phyloP scores from a whole-genome alignment of 495 filamentous ascomycete genomes.

The Filosporella fistucella region DNA sequence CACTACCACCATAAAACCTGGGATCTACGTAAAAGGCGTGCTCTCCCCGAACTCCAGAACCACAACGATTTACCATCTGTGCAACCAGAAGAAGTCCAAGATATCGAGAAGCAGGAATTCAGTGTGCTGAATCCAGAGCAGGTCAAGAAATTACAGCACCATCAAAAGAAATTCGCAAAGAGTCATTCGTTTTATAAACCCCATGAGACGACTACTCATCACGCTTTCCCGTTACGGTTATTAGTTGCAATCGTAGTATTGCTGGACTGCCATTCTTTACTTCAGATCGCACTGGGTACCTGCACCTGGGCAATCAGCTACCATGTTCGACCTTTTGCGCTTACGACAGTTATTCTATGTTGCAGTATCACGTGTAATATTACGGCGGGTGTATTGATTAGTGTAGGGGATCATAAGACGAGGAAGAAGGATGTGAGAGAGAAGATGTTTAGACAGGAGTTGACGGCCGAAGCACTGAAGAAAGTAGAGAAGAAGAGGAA shows the following conservation, averaged over 20 bases:
- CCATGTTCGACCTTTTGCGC: constrained; percentile 54
- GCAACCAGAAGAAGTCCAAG: constrained; percentile 39
- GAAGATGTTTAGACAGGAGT: constrained; percentile 63
- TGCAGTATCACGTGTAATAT: constrained; percentile 72
- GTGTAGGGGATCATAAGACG: constrained; percentile 63
- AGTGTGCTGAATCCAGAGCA: constrained; percentile 59
- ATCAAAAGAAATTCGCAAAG: constrained; percentile 69
- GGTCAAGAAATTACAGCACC: constrained; percentile 59
- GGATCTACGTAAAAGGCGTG: constrained; percentile 59
- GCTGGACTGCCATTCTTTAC: constrained; percentile 67
- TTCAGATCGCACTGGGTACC: constrained; percentile 72
- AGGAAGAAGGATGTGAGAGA: constrained; percentile 82
- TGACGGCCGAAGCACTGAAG: constrained; percentile 68
- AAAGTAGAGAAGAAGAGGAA: constrained; percentile 57
- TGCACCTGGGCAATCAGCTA: constrained; percentile 71
- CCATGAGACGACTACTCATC: constrained; percentile 74
- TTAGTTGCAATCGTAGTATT: constrained; percentile 68
- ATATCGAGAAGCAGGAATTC: constrained; percentile 33
- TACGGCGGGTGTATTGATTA: constrained; percentile 64
- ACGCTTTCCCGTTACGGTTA: constrained; percentile 68
- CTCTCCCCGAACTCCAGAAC: constrained; percentile 58
- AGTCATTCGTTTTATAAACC: constrained; percentile 84
- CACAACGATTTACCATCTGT: constrained; percentile 65
- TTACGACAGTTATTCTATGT: constrained; percentile 75
- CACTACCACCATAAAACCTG: constrained; percentile 66